Conservation (phyloP, 2,329 filamentous ascomycete species). For the Daldinia sp. region DNA sequence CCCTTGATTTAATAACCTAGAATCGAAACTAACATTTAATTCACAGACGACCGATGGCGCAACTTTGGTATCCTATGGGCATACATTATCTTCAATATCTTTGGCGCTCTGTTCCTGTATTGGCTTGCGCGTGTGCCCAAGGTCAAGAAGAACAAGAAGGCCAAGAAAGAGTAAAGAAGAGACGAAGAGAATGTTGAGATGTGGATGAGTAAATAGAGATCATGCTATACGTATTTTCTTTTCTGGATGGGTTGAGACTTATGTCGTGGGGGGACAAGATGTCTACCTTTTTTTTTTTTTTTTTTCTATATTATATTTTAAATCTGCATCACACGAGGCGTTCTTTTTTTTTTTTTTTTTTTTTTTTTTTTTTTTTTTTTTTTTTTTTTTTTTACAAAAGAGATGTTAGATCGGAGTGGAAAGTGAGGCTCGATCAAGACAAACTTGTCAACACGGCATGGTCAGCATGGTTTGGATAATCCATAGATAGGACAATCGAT, state of each 20-base stretch:
- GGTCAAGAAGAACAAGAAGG: slow-evolving; percentile 49
- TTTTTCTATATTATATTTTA: slow-evolving; percentile 23
- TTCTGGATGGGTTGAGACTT: neutral
- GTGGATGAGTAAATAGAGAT: neutral
- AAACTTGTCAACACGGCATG: neutral
- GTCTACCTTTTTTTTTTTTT: slow-evolving; percentile 2
- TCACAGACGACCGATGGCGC: slow-evolving; percentile 62
- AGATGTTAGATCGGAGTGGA: slow-evolving; percentile 16
- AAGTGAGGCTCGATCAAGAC: neutral
- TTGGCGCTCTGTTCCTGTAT: slow-evolving; percentile 65
- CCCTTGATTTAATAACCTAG: neutral
- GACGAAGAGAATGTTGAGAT: neutral
- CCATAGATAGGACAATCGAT: neutral
- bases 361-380: slow-evolving; percentile 16
- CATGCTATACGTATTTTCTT: neutral
- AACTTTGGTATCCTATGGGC: slow-evolving; percentile 68
- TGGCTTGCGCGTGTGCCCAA: slow-evolving; percentile 63
- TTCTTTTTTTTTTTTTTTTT: slow-evolving; percentile 20
- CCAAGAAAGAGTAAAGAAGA: slow-evolving; percentile 45
- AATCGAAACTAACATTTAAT: slow-evolving; percentile 17
- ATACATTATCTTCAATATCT: slow-evolving; percentile 68
- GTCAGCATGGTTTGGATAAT: neutral
- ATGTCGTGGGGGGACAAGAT: neutral
- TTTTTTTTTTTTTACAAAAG: slow-evolving; percentile 8
- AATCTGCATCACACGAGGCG: slow-evolving; percentile 28